These are phyloP conservation scores for Plasmodium chabaudi DNA, from an alignment of 169 alveolate genomes.

Conservation along the genomic window DNA sequence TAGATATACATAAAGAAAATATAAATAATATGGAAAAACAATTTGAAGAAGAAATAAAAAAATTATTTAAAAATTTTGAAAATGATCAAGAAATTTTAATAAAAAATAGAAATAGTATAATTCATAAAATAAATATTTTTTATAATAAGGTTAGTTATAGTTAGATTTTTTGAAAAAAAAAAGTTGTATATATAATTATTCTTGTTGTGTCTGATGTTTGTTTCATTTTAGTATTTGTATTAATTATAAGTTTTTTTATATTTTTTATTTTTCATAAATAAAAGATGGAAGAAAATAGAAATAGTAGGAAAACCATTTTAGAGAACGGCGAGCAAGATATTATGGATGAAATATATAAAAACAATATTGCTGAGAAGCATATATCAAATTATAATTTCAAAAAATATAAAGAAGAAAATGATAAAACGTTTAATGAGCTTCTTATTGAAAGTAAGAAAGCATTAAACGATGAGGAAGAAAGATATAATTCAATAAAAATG, in stretches of 20 bases:
- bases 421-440: slow-evolving; percentile 9
- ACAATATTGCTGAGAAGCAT: slow-evolving; percentile 52
- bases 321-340: slow-evolving; percentile 28
- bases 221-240: too few relatives aligned
- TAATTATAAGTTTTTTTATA: too few relatives aligned
- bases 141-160: slow-evolving; percentile 29
- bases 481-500: slow-evolving; percentile 13
- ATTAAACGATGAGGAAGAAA: slow-evolving; percentile 21
- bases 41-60: slow-evolving; percentile 41
- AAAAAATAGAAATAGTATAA: slow-evolving; percentile 25
- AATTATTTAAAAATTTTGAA: slow-evolving; percentile 35
- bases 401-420: slow-evolving; percentile 27
- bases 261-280: too few relatives aligned
- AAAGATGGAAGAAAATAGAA: slow-evolving; percentile 23
- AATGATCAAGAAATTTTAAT: slow-evolving; percentile 35
- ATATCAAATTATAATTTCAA: slow-evolving; percentile 42
- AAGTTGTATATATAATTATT: background rate
- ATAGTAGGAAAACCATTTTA: slow-evolving; percentile 6
- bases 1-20: slow-evolving; percentile 46
- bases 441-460: slow-evolving; percentile 21
- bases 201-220: too few relatives aligned
- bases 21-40: slow-evolving; percentile 37
- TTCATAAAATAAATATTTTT: slow-evolving; percentile 47
- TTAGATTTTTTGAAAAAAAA: background rate
- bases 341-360: slow-evolving; percentile 56